Evolutionary conservation across 805 yeast species (phyloP).

Genomic region (Yarrowia hollandica): DNA sequence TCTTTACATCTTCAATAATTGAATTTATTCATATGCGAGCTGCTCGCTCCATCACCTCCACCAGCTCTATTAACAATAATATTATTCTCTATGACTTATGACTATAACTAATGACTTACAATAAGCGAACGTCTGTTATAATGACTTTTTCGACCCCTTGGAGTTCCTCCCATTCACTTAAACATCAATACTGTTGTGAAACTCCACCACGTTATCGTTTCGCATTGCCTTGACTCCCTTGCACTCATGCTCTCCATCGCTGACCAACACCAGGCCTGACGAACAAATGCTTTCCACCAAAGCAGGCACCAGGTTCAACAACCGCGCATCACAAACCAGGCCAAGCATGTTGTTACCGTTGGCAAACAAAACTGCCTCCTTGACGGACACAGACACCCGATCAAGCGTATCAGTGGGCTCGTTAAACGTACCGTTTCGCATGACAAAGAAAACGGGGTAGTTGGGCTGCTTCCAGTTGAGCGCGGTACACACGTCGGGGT

Average conservation of each 20-base stretch:
- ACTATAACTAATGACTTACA: constrained; percentile 9
- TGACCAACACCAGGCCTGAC: constrained; percentile 82
- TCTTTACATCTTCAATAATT: no score
- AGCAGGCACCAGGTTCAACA: constrained; percentile 72
- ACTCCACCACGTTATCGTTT: constrained; percentile 61
- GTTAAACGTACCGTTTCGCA: constrained; percentile 49
- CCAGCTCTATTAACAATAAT: neutral
- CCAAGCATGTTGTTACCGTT: constrained; percentile 83
- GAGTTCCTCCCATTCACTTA: constrained; percentile 31
- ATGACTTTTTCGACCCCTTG: constrained; percentile 5
- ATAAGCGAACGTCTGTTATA: constrained; percentile 8
- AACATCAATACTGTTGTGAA: constrained; percentile 60
- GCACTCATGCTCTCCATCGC: constrained; percentile 39
- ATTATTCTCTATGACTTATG: constrained; percentile 2
- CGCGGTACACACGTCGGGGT: constrained; percentile 87
- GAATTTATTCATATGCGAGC: no score
- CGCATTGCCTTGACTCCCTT: constrained; percentile 64
- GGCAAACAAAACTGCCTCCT: constrained; percentile 81
- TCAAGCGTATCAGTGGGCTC: constrained; percentile 38
- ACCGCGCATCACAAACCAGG: constrained; percentile 61
- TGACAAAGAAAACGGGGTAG: constrained; percentile 85
- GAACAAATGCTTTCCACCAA: constrained; percentile 72
- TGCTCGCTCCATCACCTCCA: no score
- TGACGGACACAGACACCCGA: constrained; percentile 56
- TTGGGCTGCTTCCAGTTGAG: constrained; percentile 98